Percentiles rank a stretch among this genome's conserved stretches.
phyloP scores from a whole-genome alignment of 208 protist species.

The Vickermania spadyakhi region DNA sequence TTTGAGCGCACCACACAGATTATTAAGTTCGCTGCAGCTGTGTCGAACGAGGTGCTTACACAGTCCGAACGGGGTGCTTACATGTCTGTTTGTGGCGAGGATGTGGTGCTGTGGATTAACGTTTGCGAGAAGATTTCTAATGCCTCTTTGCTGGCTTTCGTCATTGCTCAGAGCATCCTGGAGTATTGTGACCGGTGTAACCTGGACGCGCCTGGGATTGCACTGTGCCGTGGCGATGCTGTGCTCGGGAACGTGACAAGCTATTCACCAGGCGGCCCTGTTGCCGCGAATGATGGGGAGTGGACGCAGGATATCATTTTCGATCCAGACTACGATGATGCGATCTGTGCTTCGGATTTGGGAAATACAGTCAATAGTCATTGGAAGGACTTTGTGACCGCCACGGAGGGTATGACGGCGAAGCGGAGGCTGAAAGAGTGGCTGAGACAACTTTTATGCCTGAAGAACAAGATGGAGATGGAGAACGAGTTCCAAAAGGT shows the following conservation, averaged over 20 bases:
- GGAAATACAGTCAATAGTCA: background rate
- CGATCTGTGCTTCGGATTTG: background rate
- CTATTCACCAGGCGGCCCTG: background rate
- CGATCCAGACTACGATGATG: background rate
- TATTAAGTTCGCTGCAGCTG: background rate
- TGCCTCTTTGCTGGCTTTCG: background rate
- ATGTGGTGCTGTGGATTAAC: conserved; percentile 10
- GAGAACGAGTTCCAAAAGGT: background rate
- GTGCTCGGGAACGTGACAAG: conserved; percentile 7
- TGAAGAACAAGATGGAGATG: background rate
- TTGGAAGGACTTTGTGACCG: background rate
- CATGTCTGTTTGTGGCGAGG: conserved; percentile 1
- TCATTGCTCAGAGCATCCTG: background rate
- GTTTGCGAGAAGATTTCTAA: conserved; percentile 5
- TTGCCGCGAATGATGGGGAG: background rate
- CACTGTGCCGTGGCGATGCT: conserved; percentile 6
- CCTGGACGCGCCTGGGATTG: conserved; percentile 2
- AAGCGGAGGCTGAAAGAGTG: background rate
- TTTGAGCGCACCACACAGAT: background rate
- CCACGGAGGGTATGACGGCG: background rate
- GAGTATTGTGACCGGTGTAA: conserved; percentile 4
- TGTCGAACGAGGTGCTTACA: background rate
- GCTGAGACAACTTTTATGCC: background rate
- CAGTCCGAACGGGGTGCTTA: background rate
- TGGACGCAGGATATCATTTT: background rate